These are phyloP conservation scores for Alternaria novae-zelandiae DNA, from an alignment of 2,329 filamentous ascomycete genomes.

Conservation along the genomic window DNA sequence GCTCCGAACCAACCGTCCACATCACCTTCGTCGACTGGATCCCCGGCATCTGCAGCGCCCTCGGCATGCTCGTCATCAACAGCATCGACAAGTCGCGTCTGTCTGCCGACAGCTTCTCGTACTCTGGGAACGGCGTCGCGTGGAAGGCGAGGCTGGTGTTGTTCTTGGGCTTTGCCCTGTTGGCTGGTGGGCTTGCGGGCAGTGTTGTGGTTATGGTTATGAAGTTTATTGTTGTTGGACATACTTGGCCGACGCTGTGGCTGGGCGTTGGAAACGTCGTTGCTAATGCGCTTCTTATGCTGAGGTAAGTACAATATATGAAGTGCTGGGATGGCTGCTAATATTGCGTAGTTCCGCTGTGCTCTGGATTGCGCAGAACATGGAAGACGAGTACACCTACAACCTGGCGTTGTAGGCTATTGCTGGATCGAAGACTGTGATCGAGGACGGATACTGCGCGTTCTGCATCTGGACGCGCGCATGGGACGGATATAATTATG, in stretches of 20 bases:
- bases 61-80: slow-evolving; percentile 76
- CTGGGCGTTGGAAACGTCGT: slow-evolving; percentile 72
- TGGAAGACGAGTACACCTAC: slow-evolving; percentile 76
- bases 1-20: slow-evolving; percentile 61
- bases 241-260: slow-evolving; percentile 67
- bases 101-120: slow-evolving; percentile 68
- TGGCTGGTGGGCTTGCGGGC: slow-evolving; percentile 71
- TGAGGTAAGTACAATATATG: slow-evolving; percentile 60
- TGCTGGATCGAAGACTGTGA: accelerated
- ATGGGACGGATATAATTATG: slow-evolving; percentile 1
- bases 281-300: slow-evolving; percentile 69
- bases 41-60: slow-evolving; percentile 70
- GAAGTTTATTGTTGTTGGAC: slow-evolving; percentile 69
- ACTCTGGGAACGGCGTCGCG: slow-evolving; percentile 69
- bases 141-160: slow-evolving; percentile 73
- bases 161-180: slow-evolving; percentile 72
- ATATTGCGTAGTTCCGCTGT: slow-evolving; percentile 61
- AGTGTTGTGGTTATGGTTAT: slow-evolving; percentile 71
- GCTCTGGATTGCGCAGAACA: slow-evolving; percentile 74
- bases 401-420: slow-evolving; percentile 64
- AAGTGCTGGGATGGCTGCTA: slow-evolving; percentile 17
- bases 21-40: slow-evolving; percentile 77
- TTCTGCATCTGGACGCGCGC: neutral
- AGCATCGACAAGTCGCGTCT: slow-evolving; percentile 72
- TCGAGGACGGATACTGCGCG: neutral